Conservation (phyloP, 2,329 filamentous ascomycete genomes). For the Dendrostoma leiphaemia region DNA sequence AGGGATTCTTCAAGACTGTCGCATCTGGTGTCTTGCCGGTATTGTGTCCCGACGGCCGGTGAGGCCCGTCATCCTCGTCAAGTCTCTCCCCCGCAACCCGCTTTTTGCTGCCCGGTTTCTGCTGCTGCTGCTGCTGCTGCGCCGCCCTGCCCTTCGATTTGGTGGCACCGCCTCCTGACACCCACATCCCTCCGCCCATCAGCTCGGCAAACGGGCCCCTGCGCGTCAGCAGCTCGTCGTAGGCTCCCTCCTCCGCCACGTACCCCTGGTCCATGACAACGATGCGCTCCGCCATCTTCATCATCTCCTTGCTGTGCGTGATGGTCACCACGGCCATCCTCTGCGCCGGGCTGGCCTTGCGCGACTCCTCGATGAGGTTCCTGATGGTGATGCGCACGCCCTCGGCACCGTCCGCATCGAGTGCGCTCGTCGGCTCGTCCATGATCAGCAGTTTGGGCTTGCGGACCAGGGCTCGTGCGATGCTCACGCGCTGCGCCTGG, state of each 20-base stretch:
- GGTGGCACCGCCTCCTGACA: background rate
- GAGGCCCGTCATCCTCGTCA: background rate
- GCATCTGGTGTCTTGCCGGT: background rate
- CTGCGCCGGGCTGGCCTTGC: conserved; percentile 14
- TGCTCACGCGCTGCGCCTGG: conserved; percentile 77
- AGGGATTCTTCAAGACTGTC: background rate
- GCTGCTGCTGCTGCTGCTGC: background rate
- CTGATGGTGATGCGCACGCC: conserved; percentile 62
- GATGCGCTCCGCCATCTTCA: conserved; percentile 72
- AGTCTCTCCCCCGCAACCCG: conserved; percentile 10
- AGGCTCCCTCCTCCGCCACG: conserved; percentile 67
- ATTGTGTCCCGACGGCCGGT: background rate
- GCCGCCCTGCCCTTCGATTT: background rate
- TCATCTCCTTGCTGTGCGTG: conserved; percentile 83
- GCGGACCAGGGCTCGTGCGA: conserved; percentile 75
- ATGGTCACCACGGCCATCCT: conserved; percentile 73
- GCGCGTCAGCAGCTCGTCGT: conserved; percentile 52
- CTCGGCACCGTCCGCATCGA: conserved; percentile 69
- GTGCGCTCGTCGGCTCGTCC: conserved; percentile 81
- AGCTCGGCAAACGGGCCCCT: conserved; percentile 48
- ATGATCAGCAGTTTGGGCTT: conserved; percentile 72
- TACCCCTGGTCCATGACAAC: conserved; percentile 68
- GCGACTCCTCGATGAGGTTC: conserved; percentile 41
- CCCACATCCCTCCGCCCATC: conserved; percentile 33
- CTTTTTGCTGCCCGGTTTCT: background rate